Evolutionary conservation across 768 basidiomycete species (phyloP), one percentile per base, ranked within the genome.

Genomic region (Pulveroboletus sp.): DNA sequence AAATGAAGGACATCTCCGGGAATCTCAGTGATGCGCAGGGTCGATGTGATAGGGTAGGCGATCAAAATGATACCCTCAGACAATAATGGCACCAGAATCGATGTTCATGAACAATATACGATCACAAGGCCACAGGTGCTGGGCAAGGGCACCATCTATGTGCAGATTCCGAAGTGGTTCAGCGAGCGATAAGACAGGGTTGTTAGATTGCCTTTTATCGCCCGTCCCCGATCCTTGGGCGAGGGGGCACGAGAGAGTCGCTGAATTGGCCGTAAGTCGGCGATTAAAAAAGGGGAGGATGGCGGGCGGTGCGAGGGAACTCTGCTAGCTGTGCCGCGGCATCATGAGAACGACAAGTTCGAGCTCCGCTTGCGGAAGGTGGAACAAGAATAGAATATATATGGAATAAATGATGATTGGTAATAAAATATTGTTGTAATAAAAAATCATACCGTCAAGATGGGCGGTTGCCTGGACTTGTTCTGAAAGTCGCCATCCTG

Each of bases 21-120:
- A 66, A 65, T 66, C 61, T 60, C 56, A 54, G 57, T 65, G 64
- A 65, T 66, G 59, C 41, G 47, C 63, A 67, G 65, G 65, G 67
- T 68, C 67, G 66, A 38, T 54, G 57, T 68, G 67, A 68, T 68
- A 69, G 66, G 68, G 68, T 68, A 63, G 59, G 56, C 56, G 65
- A 68, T 68, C 66, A 63, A 65, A 58, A 58, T 68, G 62, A 59
- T 63, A 58, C 56, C 65, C 57, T 54, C 35, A 7, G 24, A 29
- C 55, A 60, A 51, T 53, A 49, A 57, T 55, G 59, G 57, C 48
- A 56, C 54, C 43, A 45, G n/a, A 1, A 26, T n/a, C 36, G 22
- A 12, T 50, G 24, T 53, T 45, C 54, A 53, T 48, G 48, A 47
- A 50, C 50, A 48, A 51, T 49, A 45, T 36, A 23, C 48, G 59